phyloP scores from a whole-genome alignment of 768 basidiomycete genomes.

The Termitomyces sp. region DNA sequence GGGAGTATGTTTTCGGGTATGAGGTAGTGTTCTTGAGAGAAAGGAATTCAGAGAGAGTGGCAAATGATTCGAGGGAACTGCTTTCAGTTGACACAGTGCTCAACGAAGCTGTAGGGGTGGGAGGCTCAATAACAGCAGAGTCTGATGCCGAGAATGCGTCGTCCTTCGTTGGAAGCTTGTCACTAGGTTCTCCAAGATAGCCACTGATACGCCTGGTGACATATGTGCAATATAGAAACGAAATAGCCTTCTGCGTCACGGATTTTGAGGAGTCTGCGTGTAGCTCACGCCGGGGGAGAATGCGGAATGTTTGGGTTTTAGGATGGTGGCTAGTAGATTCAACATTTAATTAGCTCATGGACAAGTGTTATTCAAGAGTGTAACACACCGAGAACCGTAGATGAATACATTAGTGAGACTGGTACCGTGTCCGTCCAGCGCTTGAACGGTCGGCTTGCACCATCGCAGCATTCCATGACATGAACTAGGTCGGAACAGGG shows the following conservation, averaged over 20 bases:
- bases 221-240: not conserved
- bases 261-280: not conserved
- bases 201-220: not conserved
- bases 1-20: slow-evolving; percentile 19
- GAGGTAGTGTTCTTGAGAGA: slow-evolving; percentile 15
- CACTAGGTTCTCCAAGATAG: not conserved
- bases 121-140: not conserved
- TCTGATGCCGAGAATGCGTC: not conserved
- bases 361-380: not conserved
- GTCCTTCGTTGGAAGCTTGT: not conserved
- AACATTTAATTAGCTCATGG: not conserved
- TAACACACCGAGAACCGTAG: slow-evolving; percentile 1
- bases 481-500: slow-evolving; percentile 20
- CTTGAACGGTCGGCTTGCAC: slow-evolving; percentile 50
- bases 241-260: slow-evolving; percentile 1
- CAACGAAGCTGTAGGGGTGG: not conserved
- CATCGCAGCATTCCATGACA: slow-evolving; percentile 87
- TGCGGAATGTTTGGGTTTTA: not conserved
- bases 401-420: slow-evolving; percentile 3
- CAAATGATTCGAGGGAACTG: slow-evolving; percentile 8
- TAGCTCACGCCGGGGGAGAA: not conserved
- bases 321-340: not conserved
- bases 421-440: slow-evolving; percentile 33
- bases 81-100: not conserved
- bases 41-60: slow-evolving; percentile 20